Conservation (phyloP, 345 rosid species). For the Dipteronia dyeriana region DNA sequence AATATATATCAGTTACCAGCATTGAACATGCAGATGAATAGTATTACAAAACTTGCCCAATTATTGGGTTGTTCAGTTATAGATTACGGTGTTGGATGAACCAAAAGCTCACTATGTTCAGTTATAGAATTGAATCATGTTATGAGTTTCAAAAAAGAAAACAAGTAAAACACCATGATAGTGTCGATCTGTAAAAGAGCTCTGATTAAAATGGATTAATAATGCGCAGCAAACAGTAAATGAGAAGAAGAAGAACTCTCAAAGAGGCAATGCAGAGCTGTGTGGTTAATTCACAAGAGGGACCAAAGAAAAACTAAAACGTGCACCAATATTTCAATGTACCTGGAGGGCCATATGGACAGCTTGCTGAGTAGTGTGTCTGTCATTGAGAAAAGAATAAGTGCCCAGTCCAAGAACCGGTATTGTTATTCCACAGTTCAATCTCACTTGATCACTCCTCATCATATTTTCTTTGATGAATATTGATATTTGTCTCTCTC, state of each 20-base stretch:
- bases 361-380: constrained; percentile 54
- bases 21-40: neutral
- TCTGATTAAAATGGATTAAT: neutral
- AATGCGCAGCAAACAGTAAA: too few relatives aligned
- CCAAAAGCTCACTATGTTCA: neutral
- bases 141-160: too few relatives aligned
- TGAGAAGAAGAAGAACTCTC: too few relatives aligned
- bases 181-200: neutral
- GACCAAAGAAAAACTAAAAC: neutral
- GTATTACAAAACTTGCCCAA: neutral
- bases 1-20: neutral
- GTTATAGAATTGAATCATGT: neutral
- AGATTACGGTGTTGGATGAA: neutral
- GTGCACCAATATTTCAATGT: constrained; percentile 12
- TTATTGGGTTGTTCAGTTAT: too few relatives aligned
- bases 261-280: neutral
- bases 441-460: constrained; percentile 52
- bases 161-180: neutral
- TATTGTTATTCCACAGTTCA: constrained; percentile 61
- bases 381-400: constrained; percentile 50
- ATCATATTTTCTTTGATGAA: constrained; percentile 15
- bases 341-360: constrained; percentile 72
- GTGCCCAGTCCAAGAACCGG: constrained; percentile 84
- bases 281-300: neutral
- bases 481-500: too few relatives aligned